Evolutionary conservation across 768 basidiomycete species (phyloP).

Genomic region (Suillus weaverae): DNA sequence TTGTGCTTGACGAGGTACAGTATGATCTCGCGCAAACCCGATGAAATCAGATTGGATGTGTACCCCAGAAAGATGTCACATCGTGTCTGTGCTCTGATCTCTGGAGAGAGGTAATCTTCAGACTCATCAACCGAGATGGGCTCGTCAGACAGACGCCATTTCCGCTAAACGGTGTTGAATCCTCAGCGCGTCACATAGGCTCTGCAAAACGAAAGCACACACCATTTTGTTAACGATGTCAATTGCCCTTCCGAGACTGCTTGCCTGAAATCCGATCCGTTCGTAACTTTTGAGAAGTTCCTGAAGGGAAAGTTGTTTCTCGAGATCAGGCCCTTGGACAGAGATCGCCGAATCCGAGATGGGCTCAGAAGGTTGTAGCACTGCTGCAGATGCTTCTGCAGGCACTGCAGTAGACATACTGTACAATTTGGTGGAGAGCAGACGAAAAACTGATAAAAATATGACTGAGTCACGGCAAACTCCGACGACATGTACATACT

Average conservation of each 20-base stretch:
- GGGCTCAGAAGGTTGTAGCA: conserved; percentile 74
- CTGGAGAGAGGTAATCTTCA: conserved; percentile 58
- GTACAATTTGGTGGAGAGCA: conserved; percentile 8
- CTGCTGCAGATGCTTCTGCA: conserved; percentile 64
- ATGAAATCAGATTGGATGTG: conserved; percentile 98
- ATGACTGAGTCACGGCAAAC: conserved; percentile 25
- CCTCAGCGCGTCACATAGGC: background rate
- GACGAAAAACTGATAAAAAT: background rate
- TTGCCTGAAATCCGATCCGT: conserved; percentile 97
- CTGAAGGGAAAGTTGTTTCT: conserved; percentile 61
- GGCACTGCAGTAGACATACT: conserved; percentile 42
- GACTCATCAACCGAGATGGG: conserved; percentile 69
- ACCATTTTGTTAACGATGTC: conserved; percentile 95
- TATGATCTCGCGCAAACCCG: conserved; percentile 92
- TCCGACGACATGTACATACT: conserved; percentile 14
- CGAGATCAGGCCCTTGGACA: conserved; percentile 88
- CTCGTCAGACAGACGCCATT: conserved; percentile 88
- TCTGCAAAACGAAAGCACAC: conserved; percentile 9
- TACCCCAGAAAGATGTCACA: conserved; percentile 95
- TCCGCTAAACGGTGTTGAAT: conserved; percentile 50
- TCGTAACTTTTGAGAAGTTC: conserved; percentile 78
- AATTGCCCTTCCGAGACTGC: conserved; percentile 84
- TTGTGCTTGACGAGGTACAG: conserved; percentile 91
- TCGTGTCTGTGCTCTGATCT: conserved; percentile 66
- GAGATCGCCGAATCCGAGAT: conserved; percentile 62